phyloP scores from a whole-genome alignment of 768 basidiomycete species.

The Paxillus rubicundulus region DNA sequence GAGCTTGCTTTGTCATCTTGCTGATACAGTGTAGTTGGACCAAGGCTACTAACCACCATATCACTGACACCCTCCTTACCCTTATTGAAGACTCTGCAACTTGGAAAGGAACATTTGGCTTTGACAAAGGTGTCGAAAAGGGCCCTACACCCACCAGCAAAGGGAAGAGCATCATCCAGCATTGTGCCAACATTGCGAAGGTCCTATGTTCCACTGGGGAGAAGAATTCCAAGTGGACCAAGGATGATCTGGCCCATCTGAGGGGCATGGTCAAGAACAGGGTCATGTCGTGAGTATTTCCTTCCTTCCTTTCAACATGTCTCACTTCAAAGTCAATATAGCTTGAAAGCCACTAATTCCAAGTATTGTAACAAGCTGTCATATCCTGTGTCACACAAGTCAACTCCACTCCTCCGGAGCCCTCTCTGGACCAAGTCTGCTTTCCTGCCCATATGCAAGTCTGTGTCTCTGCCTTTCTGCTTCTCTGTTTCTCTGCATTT shows the following conservation, averaged over 20 bases:
- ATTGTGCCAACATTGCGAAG: slow-evolving; percentile 1
- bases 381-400: too few species aligned
- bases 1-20: neutral
- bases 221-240: neutral
- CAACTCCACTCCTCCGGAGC: too few species aligned
- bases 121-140: slow-evolving; percentile 10
- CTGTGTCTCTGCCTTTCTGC: too few species aligned
- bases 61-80: slow-evolving; percentile 18
- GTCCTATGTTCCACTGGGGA: slow-evolving; percentile 4
- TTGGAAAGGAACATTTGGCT: slow-evolving; percentile 20
- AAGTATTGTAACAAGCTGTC: neutral
- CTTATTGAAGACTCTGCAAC: slow-evolving; percentile 14
- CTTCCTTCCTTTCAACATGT: neutral
- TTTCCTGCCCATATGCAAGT: too few species aligned
- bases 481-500: too few species aligned
- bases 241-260: neutral
- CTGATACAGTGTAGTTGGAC: slow-evolving; percentile 1
- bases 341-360: slow-evolving; percentile 1
- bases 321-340: neutral
- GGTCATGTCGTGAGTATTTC: neutral
- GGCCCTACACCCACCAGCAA: slow-evolving; percentile 2
- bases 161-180: neutral
- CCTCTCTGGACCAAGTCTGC: too few species aligned
- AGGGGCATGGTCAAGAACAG: slow-evolving; percentile 2
- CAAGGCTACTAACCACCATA: neutral